A percentile compares a stretch with the other conserved stretches of the same genome.
These are phyloP conservation scores for Magnolia officinalis DNA, from an alignment of 164 flowering plant genomes.

Conservation along the genomic window DNA sequence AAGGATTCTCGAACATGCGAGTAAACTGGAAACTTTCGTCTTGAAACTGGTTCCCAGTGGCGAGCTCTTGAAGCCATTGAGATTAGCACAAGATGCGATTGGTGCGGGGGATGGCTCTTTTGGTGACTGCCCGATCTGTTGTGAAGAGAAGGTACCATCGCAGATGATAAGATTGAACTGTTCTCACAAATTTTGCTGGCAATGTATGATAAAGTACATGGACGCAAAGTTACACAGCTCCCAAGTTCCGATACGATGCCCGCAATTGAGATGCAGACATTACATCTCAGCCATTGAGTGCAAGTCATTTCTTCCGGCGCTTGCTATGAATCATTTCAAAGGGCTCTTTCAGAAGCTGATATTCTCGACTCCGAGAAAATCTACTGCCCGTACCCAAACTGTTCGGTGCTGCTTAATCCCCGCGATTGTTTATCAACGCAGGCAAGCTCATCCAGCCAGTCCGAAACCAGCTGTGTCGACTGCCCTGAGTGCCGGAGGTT, in stretches of 20 bases:
- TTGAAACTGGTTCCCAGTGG: constrained; percentile 41
- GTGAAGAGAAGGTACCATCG: constrained; percentile 55
- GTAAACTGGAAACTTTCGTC: constrained; percentile 49
- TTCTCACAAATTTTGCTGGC: constrained; percentile 81
- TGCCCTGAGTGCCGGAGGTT: constrained; percentile 75
- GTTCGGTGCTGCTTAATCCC: constrained; percentile 67
- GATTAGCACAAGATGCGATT: constrained; percentile 72
- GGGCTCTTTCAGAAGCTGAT: constrained; percentile 59
- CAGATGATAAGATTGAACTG: constrained; percentile 73
- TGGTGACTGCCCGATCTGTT: constrained; percentile 72
- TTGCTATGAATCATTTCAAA: constrained; percentile 54
- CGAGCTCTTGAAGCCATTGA: constrained; percentile 45
- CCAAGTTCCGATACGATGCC: constrained; percentile 83
- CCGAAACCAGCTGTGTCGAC: constrained; percentile 52
- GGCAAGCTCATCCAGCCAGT: constrained; percentile 63
- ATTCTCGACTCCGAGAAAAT: constrained; percentile 43
- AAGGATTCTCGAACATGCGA: constrained; percentile 57
- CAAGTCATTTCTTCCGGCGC: constrained; percentile 64
- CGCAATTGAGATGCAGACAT: constrained; percentile 63
- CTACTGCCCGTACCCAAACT: constrained; percentile 68
- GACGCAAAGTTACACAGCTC: constrained; percentile 53
- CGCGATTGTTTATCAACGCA: constrained; percentile 52
- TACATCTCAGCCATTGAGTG: constrained; percentile 61
- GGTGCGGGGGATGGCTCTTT: constrained; percentile 39
- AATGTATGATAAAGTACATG: constrained; percentile 72